Base-by-base conservation (phyloP, 108 stramenopile genomes). In the Cyclostephanos invisitatus region DNA sequence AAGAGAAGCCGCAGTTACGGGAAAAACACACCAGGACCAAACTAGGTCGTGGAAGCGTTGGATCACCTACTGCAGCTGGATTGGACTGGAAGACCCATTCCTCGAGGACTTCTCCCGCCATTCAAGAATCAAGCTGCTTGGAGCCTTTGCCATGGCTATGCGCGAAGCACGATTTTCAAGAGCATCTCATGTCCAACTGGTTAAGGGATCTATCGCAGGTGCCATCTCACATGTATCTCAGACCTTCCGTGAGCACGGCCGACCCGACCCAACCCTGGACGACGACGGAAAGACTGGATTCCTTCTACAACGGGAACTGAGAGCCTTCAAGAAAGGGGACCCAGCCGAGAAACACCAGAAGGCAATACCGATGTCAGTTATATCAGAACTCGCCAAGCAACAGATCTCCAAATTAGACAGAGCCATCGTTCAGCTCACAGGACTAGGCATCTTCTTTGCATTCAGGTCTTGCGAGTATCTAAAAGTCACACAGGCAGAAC, bases 101-200 rank as follows among this genome's bases (percentile, higher is more conserved):
- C 40, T 63, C 17, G 20, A 14, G 0, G n/a, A 24, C 36, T 63
- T 63, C 38, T 0, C 22, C 2, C 62, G 40, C 36, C 7, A 7
- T 8, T 18, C 36, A 17, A 35, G 17, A 36, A 63, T 42, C 62
- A 38, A 22, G 11, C 15, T 63, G 2, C 36, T 63, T n/a, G 40
- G 62, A 5, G 62, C 62, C 40, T 60, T 60, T 32, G 28, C 59
- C 59, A 7, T 60, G 59, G 59, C 59, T 60, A 36, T 60, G 28
- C 28, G 37, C 18, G 18, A 40, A 36, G 37, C 20, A 5, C 15
- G n/a, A 63, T 63, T 40, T 63, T 63, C 62, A 63, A 5, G 20
- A 63, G 3, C 35, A 63, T n/a, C 40, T 63, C 6, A 63, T 63
- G 38, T 7, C 17, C 0, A n/a, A 35, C 21, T 63, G 62, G 62